These are phyloP conservation scores for Carallia brachiata DNA, from an alignment of 345 rosid species.

Conservation along the genomic window DNA sequence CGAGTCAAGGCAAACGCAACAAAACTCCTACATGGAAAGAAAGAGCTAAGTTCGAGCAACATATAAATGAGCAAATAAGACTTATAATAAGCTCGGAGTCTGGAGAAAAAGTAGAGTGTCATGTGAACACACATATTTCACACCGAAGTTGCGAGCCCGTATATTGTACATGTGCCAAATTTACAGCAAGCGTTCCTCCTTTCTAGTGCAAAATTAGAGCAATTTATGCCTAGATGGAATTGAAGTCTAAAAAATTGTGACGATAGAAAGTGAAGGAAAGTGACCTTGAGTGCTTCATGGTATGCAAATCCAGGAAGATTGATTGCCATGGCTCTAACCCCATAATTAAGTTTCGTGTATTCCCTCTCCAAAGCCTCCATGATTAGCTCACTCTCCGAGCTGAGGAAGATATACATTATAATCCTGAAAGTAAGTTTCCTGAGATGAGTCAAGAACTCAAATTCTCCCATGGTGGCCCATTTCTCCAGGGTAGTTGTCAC, in stretches of 20 bases:
- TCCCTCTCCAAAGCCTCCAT: conserved; percentile 73
- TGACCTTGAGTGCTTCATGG: conserved; percentile 74
- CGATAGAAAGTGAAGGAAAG: background rate
- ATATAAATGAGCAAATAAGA: too few relatives aligned
- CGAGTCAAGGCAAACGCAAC: too few relatives aligned
- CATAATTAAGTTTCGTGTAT: conserved; percentile 68
- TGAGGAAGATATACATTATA: conserved; percentile 76
- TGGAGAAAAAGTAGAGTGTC: too few relatives aligned
- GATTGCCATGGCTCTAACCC: conserved; percentile 85
- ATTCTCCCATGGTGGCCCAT: conserved; percentile 63
- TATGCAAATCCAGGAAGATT: conserved; percentile 87
- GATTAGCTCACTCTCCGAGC: conserved; percentile 57
- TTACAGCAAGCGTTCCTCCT: too few relatives aligned
- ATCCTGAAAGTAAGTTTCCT: conserved; percentile 79
- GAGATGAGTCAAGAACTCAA: conserved; percentile 64
- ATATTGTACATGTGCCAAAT: too few relatives aligned
- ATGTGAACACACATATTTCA: too few relatives aligned
- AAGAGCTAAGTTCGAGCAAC: too few relatives aligned
- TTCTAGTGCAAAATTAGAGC: too few relatives aligned
- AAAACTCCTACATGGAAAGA: too few relatives aligned
- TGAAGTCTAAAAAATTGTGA: background rate
- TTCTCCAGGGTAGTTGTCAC: conserved; percentile 49
- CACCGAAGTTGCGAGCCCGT: too few relatives aligned
- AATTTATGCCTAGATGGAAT: background rate
- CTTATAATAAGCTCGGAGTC: too few relatives aligned